phyloP scores from a whole-genome alignment of 2,329 filamentous ascomycete genomes.

The Aspergillus flavus region DNA sequence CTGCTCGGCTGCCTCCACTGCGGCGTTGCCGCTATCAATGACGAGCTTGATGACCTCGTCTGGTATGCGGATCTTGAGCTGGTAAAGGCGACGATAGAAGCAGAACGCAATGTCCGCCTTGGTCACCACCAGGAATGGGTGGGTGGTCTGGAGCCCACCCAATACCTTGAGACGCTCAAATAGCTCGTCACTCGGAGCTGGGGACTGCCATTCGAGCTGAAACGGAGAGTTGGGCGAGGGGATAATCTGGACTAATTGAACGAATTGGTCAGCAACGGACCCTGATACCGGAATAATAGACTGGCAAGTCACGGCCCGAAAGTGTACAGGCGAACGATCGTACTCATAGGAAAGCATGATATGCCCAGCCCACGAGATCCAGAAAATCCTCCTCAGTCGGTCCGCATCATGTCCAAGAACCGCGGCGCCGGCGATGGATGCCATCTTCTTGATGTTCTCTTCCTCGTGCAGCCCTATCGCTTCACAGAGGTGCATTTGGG shows the following conservation, averaged over 20 bases:
- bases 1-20: slow-evolving; percentile 26
- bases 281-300: slow-evolving; percentile 22
- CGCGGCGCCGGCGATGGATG: slow-evolving; percentile 25
- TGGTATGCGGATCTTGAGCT: slow-evolving; percentile 26
- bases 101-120: slow-evolving; percentile 35
- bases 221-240: slow-evolving; percentile 31
- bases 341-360: slow-evolving; percentile 36
- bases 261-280: slow-evolving; percentile 32
- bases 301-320: slow-evolving; percentile 29
- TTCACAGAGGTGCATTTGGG: slow-evolving; percentile 34
- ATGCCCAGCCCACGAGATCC: slow-evolving; percentile 37
- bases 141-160: slow-evolving; percentile 16
- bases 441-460: slow-evolving; percentile 31
- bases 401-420: slow-evolving; percentile 32
- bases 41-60: slow-evolving; percentile 25
- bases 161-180: slow-evolving; percentile 27
- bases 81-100: slow-evolving; percentile 37
- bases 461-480: slow-evolving; percentile 31
- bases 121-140: slow-evolving; percentile 33
- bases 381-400: slow-evolving; percentile 36
- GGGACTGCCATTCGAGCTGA: slow-evolving; percentile 17
- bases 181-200: slow-evolving; percentile 24
- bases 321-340: slow-evolving; percentile 31
- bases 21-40: slow-evolving; percentile 27
- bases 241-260: slow-evolving; percentile 30